Conservation (phyloP, 2,329 filamentous ascomycete genomes). For the Akanthomyces dipterigenus region DNA sequence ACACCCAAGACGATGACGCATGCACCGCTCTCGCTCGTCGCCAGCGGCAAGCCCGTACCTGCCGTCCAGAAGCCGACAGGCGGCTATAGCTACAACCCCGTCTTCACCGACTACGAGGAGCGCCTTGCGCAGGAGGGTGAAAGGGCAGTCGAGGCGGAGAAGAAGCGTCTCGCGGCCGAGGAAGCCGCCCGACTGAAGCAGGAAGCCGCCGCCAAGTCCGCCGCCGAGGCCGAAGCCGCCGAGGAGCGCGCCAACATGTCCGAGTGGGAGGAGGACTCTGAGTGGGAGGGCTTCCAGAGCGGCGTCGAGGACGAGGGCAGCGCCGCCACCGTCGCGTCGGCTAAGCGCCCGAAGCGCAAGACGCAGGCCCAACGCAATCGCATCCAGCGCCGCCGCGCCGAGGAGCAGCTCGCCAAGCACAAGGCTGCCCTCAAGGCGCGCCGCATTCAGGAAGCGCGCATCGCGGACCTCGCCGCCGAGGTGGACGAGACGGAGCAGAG, state of each 20-base stretch:
- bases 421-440: conserved; percentile 68
- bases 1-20: conserved; percentile 70
- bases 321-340: conserved; percentile 42
- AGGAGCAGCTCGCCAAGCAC: conserved; percentile 69
- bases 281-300: conserved; percentile 86
- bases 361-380: conserved; percentile 82
- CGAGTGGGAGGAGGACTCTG: conserved; percentile 79
- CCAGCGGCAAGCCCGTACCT: conserved; percentile 70
- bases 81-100: conserved; percentile 88
- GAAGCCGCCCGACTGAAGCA: conserved; percentile 59
- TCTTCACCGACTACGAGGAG: conserved; percentile 77
- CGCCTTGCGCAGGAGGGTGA: conserved; percentile 68
- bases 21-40: conserved; percentile 74
- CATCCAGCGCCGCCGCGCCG: conserved; percentile 80
- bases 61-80: conserved; percentile 73
- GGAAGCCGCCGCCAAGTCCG: conserved; percentile 62
- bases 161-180: conserved; percentile 61
- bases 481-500: conserved; percentile 50
- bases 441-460: conserved; percentile 62
- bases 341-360: conserved; percentile 75
- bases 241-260: conserved; percentile 59
- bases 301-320: conserved; percentile 57
- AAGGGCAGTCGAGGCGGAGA: conserved; percentile 73
- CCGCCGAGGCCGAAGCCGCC: conserved; percentile 67
- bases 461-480: conserved; percentile 56